Conservation (phyloP, 2,329 filamentous ascomycete species). For the Dryadomyces quercus-mongolicae region DNA sequence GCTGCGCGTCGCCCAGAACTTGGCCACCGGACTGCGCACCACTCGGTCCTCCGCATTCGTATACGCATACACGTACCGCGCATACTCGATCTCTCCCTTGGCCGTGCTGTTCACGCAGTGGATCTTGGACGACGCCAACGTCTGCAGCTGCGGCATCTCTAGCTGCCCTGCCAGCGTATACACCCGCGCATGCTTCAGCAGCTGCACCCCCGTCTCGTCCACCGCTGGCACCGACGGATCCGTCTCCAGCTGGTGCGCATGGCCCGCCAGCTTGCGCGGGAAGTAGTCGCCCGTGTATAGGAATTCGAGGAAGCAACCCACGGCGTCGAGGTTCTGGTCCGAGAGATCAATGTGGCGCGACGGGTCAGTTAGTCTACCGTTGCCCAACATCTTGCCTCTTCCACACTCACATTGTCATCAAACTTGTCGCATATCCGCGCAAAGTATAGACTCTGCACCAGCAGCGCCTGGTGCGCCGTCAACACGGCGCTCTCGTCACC, state of each 20-base stretch:
- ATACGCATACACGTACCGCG: constrained; percentile 77
- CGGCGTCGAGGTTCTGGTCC: constrained; percentile 57
- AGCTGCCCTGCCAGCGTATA: constrained; percentile 83
- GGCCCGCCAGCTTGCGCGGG: constrained; percentile 51
- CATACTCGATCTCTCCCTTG: constrained; percentile 83
- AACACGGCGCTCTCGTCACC: constrained; percentile 40
- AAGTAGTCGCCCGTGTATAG: constrained; percentile 85
- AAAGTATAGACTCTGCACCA: constrained; percentile 66
- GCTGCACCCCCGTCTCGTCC: constrained; percentile 69
- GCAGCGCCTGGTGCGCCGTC: constrained; percentile 67
- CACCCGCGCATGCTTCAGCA: constrained; percentile 78
- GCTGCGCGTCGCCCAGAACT: constrained; percentile 74
- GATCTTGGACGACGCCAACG: constrained; percentile 76
- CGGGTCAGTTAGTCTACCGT: too few relatives aligned
- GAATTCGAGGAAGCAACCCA: constrained; percentile 70
- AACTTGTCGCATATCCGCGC: constrained; percentile 49
- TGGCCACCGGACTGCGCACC: constrained; percentile 74
- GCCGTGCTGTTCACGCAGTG: constrained; percentile 82
- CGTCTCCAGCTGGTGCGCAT: constrained; percentile 51
- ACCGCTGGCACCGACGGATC: constrained; percentile 53
- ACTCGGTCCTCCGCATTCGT: constrained; percentile 55
- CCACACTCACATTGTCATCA: constrained; percentile 38
- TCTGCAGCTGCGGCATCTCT: constrained; percentile 54
- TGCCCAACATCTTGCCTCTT: too few relatives aligned
- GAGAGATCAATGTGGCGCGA: constrained; percentile 57